phyloP scores from a whole-genome alignment of 2,329 filamentous ascomycete genomes.

The Blastomyces silverae region DNA sequence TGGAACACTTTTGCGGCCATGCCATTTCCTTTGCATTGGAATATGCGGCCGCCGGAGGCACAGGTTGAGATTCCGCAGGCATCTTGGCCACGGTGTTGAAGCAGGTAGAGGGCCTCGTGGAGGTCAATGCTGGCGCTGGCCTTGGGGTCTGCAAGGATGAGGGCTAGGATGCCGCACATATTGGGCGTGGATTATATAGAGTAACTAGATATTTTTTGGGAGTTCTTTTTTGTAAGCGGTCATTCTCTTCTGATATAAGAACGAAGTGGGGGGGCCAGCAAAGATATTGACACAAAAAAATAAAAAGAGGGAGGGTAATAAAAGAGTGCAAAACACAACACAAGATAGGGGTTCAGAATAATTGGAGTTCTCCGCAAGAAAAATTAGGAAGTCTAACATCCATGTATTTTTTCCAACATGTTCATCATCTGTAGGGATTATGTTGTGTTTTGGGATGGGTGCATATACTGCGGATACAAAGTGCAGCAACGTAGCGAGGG shows the following conservation, averaged over 20 bases:
- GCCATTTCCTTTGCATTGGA: slow-evolving; percentile 84
- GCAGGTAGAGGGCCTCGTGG: slow-evolving; percentile 64
- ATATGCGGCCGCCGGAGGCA: slow-evolving; percentile 69
- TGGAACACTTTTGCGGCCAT: slow-evolving; percentile 80
- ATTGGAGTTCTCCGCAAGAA: slow-evolving; percentile 36
- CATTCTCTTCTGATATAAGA: slow-evolving; percentile 17
- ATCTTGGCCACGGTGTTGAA: slow-evolving; percentile 77
- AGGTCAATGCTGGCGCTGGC: slow-evolving; percentile 56
- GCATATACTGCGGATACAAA: neutral
- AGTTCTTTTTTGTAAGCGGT: slow-evolving; percentile 17
- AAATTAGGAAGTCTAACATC: slow-evolving; percentile 47
- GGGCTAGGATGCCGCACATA: slow-evolving; percentile 58
- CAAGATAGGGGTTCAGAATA: slow-evolving; percentile 8
- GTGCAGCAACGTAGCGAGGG: no score
- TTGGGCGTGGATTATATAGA: slow-evolving; percentile 26
- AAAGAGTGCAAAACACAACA: slow-evolving; percentile 6
- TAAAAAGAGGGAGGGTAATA: slow-evolving; percentile 11
- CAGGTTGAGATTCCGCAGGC: slow-evolving; percentile 75
- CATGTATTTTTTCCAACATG: slow-evolving; percentile 26
- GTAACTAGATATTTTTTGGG: slow-evolving; percentile 18
- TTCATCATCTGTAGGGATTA: slow-evolving; percentile 33
- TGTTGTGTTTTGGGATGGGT: slow-evolving; percentile 17
- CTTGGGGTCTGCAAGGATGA: slow-evolving; percentile 54
- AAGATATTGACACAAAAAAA: neutral
- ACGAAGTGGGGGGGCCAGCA: slow-evolving; percentile 16